Conservation (phyloP, 768 basidiomycete genomes). For the Calocera viscosa region DNA sequence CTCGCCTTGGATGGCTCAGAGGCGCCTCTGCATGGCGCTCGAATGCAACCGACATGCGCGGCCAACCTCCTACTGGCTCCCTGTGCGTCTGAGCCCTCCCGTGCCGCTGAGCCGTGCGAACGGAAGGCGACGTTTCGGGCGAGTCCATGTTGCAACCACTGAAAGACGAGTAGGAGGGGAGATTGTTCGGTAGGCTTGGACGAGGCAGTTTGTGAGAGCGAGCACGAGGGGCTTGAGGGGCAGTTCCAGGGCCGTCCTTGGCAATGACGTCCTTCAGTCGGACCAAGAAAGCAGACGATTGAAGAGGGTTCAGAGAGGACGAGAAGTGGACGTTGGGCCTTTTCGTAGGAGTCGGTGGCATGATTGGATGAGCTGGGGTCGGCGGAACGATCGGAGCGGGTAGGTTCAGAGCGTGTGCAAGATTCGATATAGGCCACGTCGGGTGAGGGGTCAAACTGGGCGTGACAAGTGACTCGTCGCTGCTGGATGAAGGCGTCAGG, state of each 20-base stretch:
- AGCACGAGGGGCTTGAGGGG: not conserved
- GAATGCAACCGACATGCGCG: not conserved
- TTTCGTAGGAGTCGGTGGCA: slow-evolving; percentile 4
- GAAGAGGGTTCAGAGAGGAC: not conserved
- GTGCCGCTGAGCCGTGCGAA: not conserved
- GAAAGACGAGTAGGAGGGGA: not conserved
- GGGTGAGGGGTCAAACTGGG: not conserved
- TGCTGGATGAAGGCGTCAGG: not conserved
- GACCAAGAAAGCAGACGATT: slow-evolving; percentile 3
- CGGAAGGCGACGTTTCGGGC: not conserved
- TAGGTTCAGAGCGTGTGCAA: not conserved
- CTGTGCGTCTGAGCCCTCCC: not conserved
- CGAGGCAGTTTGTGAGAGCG: not conserved
- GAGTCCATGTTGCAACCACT: not conserved
- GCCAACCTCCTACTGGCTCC: not conserved
- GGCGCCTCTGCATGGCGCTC: not conserved
- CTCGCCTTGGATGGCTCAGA: not conserved
- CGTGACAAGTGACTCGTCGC: not conserved
- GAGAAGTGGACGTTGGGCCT: slow-evolving; percentile 2
- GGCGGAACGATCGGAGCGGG: not conserved
- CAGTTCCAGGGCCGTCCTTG: not conserved
- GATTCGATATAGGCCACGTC: not conserved
- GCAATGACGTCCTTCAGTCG: slow-evolving; percentile 7
- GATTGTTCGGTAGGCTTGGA: not conserved
- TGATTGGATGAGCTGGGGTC: not conserved